Conservation (phyloP, 495 filamentous ascomycete species). For the Penicillium tannophilum region DNA sequence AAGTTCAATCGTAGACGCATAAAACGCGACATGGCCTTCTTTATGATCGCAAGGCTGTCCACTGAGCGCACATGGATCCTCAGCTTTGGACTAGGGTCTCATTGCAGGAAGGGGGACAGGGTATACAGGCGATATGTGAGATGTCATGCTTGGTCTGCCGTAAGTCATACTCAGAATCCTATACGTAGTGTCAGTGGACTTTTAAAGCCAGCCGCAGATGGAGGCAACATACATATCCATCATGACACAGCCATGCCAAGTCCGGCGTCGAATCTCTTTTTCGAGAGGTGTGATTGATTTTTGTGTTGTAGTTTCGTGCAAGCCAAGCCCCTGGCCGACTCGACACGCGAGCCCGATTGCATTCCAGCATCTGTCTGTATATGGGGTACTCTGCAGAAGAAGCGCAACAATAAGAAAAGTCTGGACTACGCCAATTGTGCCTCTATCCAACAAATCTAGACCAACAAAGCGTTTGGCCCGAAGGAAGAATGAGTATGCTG, state of each 20-base stretch:
- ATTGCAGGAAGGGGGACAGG: conserved; percentile 35
- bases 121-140: conserved; percentile 34
- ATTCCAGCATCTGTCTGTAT: conserved; percentile 51
- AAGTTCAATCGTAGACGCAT: conserved; percentile 42
- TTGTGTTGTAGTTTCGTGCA: conserved; percentile 40
- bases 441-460: conserved; percentile 47
- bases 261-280: conserved; percentile 44
- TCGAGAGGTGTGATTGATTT: conserved; percentile 34
- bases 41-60: conserved; percentile 27
- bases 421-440: conserved; percentile 49
- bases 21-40: conserved; percentile 38
- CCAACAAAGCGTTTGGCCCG: conserved; percentile 46
- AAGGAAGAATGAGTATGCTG: conserved; percentile 47
- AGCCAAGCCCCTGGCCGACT: conserved; percentile 48
- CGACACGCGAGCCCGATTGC: conserved; percentile 49
- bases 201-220: neutral
- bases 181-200: conserved; percentile 2
- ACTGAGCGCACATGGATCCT: conserved; percentile 28
- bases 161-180: conserved; percentile 54
- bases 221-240: conserved; percentile 44
- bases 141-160: conserved; percentile 49
- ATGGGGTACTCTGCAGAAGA: conserved; percentile 48
- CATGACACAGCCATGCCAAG: conserved; percentile 53
- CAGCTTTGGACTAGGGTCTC: conserved; percentile 11
- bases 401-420: conserved; percentile 45